Base-by-base conservation (phyloP, 2,329 filamentous ascomycete genomes). In the Aspergillus persii region DNA sequence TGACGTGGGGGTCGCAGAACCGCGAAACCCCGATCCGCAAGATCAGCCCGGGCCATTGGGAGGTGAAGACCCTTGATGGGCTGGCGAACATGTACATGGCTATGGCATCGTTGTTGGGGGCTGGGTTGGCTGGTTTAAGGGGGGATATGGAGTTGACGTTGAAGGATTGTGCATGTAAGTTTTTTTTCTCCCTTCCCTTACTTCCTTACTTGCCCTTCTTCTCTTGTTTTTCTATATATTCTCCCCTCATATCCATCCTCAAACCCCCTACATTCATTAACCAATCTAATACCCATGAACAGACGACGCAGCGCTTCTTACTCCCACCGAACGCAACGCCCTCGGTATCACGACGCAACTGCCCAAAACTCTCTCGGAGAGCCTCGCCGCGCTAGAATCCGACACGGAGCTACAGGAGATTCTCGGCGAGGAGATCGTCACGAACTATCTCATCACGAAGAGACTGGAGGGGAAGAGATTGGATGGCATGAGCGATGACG, bases 1-100 rank as follows among this genome's bases (percentile, higher is more conserved):
- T 93, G 0, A 79, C 88, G 0, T 96, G 90, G 91, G 91, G 91
- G 11, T 89, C 86, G 4, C 87, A 95, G 75, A 95, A 95, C 72
- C 86, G 89, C 18, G 90, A 94, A 77, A 81, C 86, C 4, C 88
- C 91, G 0, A 78, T 96, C 8, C 84, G 91, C 11, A 87, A 89
- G 70, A 83, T 92, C 51, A 77, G 79, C 3, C 77, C 73, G 2
- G 86, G 85, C 23, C 88, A 91, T 68, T 96, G 90, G 89, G 91
- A 96, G 74, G 66, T 96, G 26, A 89, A 91, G 69, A 86, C 84
- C 56, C 69, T 94, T n/a, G 91, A 96, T 68, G 91, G 91, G 0
- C 75, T 92, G 18, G 89, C 90, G 3, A 96, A 96, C 69, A 84
- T 87, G 56, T 96, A 95, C 69, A 74, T 96, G 1, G 88, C 84